phyloP scores from a whole-genome alignment of 148 eudicot species.

The Vaccinium vitisidaea region DNA sequence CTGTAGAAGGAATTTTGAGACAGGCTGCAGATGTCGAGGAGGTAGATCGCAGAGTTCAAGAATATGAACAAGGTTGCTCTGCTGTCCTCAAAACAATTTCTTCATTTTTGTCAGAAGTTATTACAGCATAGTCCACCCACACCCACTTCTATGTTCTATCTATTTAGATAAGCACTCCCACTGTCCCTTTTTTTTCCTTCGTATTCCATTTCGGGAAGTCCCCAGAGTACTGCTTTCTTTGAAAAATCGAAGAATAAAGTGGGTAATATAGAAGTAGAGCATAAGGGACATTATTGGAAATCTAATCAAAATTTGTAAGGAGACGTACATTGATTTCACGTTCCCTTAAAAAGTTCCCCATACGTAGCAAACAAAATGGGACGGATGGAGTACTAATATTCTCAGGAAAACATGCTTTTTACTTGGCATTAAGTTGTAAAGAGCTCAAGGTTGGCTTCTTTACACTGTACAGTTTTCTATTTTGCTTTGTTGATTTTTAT shows the following conservation, averaged over 20 bases:
- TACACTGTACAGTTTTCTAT: neutral
- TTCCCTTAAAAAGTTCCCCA: neutral
- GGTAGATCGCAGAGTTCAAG: slow-evolving; percentile 93
- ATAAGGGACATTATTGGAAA: neutral
- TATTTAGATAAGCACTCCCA: neutral
- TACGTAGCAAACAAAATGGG: neutral
- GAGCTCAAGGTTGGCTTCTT: neutral
- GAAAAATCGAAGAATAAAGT: neutral
- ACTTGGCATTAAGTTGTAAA: neutral
- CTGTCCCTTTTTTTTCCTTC: neutral
- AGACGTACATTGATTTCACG: neutral
- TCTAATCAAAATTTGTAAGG: neutral
- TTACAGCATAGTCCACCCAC: neutral
- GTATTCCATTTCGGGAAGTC: neutral
- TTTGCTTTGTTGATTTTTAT: neutral
- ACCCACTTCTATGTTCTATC: neutral
- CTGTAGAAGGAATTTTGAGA: slow-evolving; percentile 92
- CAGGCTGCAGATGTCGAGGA: slow-evolving; percentile 98
- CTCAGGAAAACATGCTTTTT: slow-evolving; percentile 5
- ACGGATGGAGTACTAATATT: neutral
- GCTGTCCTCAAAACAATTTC: neutral
- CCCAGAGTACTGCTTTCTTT: neutral
- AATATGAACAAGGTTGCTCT: slow-evolving; percentile 82
- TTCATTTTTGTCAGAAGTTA: neutral
- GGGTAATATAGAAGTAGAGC: neutral